Conservation (phyloP, 2,329 filamentous ascomycete species). For the Teratosphaeria gauchensis region DNA sequence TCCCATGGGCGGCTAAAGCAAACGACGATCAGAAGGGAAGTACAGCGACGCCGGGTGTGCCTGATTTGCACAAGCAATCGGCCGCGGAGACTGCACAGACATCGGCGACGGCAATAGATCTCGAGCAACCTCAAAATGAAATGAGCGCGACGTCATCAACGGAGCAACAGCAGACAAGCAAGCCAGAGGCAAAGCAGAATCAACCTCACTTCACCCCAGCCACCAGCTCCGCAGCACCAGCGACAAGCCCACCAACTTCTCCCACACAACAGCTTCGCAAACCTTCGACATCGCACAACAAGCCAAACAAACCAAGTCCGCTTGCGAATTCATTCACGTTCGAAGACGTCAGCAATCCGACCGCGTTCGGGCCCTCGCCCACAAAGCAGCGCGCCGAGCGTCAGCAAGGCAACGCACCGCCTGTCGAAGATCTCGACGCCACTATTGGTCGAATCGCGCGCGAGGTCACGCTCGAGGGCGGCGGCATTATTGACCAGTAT, state of each 20-base stretch:
- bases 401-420: neutral
- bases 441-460: slow-evolving; percentile 25
- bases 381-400: neutral
- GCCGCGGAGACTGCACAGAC: neutral
- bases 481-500: slow-evolving; percentile 37
- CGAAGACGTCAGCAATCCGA: slow-evolving; percentile 7
- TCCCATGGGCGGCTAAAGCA: neutral
- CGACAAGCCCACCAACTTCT: slow-evolving; percentile 3
- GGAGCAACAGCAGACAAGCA: neutral
- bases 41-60: neutral
- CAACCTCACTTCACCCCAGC: slow-evolving; percentile 8
- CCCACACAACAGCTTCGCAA: slow-evolving; percentile 1
- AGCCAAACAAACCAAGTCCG: slow-evolving; percentile 26
- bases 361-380: slow-evolving; percentile 4
- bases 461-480: slow-evolving; percentile 28
- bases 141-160: neutral
- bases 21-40: neutral
- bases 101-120: neutral
- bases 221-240: slow-evolving; percentile 4
- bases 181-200: slow-evolving; percentile 12
- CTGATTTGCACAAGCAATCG: neutral
- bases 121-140: neutral
- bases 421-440: slow-evolving; percentile 16
- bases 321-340: slow-evolving; percentile 22
- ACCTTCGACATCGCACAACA: slow-evolving; percentile 4